Percentiles rank a stretch among this genome's conserved stretches.
These are phyloP conservation scores for Oryza longistaminata DNA, from an alignment of 176 grass and related monocot genomes.

Conservation along the genomic window DNA sequence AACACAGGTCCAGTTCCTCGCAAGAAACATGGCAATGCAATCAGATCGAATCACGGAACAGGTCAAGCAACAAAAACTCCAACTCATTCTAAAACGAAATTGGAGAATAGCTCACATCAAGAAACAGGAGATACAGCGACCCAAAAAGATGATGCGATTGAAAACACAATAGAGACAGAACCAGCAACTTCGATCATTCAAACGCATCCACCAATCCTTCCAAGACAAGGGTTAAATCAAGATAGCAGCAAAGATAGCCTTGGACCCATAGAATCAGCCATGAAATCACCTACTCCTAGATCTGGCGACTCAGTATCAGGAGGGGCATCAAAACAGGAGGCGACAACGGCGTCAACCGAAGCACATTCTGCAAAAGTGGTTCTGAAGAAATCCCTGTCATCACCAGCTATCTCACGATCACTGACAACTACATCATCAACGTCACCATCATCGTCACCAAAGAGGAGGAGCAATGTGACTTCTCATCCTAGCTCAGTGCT, in stretches of 20 bases:
- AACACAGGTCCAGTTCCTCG: background rate
- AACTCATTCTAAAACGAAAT: background rate
- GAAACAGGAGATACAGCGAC: background rate
- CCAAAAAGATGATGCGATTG: background rate
- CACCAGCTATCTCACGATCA: background rate
- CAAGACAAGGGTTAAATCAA: background rate
- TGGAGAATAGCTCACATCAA: slow-evolving; percentile 9
- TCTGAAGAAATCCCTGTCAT: slow-evolving; percentile 27
- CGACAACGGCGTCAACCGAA: background rate
- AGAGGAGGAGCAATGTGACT: background rate
- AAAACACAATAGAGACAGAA: background rate
- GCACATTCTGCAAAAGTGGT: background rate
- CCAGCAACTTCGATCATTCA: background rate
- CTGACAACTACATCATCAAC: background rate
- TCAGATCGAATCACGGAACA: background rate
- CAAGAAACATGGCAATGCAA: background rate
- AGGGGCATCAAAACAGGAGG: background rate
- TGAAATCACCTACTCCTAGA: background rate
- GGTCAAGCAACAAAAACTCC: background rate
- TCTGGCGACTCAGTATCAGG: background rate
- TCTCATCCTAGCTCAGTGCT: background rate
- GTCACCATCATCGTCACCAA: background rate
- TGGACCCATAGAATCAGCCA: background rate
- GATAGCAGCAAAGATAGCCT: background rate
- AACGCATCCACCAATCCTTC: background rate